Evolutionary conservation across 306 rosid genomes (phyloP).

Genomic region (Potentilla sterilis): DNA sequence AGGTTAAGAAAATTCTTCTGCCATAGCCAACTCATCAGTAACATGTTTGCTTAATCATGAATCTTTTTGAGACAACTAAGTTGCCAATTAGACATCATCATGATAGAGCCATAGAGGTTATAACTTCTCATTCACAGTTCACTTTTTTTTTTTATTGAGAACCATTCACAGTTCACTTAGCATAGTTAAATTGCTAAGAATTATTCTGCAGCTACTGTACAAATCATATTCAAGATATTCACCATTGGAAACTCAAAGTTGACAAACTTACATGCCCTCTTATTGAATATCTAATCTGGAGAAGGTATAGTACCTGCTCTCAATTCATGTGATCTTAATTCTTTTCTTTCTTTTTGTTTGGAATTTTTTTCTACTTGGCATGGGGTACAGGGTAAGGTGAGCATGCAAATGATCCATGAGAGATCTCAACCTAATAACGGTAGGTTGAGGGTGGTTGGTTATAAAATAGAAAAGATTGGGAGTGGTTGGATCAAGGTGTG

Average conservation of each 20-base stretch:
- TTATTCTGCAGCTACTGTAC: not conserved
- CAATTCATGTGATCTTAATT: not conserved
- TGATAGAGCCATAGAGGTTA: constrained; percentile 31
- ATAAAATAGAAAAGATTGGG: constrained; percentile 22
- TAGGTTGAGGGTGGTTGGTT: constrained; percentile 47
- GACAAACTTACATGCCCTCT: not conserved
- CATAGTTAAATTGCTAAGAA: not conserved
- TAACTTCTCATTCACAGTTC: constrained; percentile 34
- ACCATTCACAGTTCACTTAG: constrained; percentile 20
- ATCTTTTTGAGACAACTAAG: constrained; percentile 26
- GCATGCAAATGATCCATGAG: constrained; percentile 11
- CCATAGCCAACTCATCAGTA: not conserved
- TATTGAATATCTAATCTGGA: not conserved
- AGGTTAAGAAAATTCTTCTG: not conserved
- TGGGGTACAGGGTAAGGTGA: constrained; percentile 3
- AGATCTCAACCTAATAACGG: constrained; percentile 16
- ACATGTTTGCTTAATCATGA: constrained; percentile 28
- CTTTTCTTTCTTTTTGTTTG: not conserved
- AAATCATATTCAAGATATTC: not conserved
- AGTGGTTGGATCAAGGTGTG: constrained; percentile 38
- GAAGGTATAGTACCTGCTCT: not conserved
- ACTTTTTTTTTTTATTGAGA: not conserved
- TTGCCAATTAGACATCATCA: constrained; percentile 39
- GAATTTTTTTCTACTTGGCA: not conserved
- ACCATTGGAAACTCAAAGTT: not conserved